Percentiles rank a stretch among this genome's conserved stretches.
phyloP scores from a whole-genome alignment of 140 eudicot species.

The Cichorium intybus region DNA sequence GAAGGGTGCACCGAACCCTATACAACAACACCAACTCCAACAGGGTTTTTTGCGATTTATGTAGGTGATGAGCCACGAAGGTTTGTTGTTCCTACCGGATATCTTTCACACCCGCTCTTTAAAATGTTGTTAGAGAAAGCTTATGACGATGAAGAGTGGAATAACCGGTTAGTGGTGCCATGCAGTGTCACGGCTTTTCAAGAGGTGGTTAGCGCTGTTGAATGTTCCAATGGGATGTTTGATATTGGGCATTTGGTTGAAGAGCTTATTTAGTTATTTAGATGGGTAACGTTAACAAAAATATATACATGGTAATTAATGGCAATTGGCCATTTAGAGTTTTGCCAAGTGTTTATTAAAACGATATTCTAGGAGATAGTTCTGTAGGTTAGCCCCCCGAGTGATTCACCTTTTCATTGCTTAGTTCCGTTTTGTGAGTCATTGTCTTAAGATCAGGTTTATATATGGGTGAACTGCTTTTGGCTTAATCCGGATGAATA shows the following conservation, averaged over 20 bases:
- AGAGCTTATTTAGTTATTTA: slow-evolving; percentile 34
- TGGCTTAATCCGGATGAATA: not conserved
- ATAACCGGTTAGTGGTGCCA: slow-evolving; percentile 53
- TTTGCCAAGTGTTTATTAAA: not conserved
- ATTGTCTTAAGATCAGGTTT: not conserved
- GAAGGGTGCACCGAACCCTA: slow-evolving; percentile 4
- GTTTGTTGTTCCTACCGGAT: slow-evolving; percentile 60
- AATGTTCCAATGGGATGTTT: slow-evolving; percentile 57
- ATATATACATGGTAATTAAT: not conserved
- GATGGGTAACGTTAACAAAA: not conserved
- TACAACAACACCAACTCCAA: slow-evolving; percentile 43
- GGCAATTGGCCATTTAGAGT: not conserved
- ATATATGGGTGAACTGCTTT: not conserved
- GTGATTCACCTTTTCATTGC: not conserved
- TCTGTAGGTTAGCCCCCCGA: not conserved
- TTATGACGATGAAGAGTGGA: slow-evolving; percentile 44
- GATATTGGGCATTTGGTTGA: slow-evolving; percentile 58
- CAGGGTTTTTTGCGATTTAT: slow-evolving; percentile 61
- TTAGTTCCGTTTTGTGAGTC: not conserved
- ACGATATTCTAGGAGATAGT: not conserved
- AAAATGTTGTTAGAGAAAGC: slow-evolving; percentile 70
- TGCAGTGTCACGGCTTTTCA: slow-evolving; percentile 54
- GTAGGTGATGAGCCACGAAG: slow-evolving; percentile 57
- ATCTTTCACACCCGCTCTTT: slow-evolving; percentile 70
- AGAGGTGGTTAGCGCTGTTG: slow-evolving; percentile 54